These are phyloP conservation scores for Striga hermonthica DNA, from an alignment of 305 asterid species.

Conservation along the genomic window DNA sequence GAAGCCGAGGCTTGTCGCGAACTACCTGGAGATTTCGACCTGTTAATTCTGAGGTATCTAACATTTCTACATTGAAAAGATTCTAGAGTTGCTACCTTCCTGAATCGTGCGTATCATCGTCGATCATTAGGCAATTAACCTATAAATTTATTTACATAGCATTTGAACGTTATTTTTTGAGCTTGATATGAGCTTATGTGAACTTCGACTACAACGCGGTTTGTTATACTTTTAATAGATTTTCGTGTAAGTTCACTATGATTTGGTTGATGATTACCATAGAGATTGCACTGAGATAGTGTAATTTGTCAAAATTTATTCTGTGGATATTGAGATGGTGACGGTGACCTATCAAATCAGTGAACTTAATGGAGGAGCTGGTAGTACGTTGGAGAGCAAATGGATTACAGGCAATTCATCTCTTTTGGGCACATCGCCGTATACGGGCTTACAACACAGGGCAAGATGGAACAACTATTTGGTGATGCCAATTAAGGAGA, in stretches of 20 bases:
- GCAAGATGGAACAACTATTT: conserved; percentile 30
- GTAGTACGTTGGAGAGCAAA: conserved; percentile 25
- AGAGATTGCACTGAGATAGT: conserved; percentile 9
- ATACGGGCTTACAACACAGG: conserved; percentile 25
- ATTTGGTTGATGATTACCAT: conserved; percentile 4
- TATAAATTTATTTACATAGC: not conserved
- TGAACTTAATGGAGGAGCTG: conserved; percentile 33
- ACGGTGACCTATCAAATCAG: conserved; percentile 29
- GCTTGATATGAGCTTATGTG: not conserved
- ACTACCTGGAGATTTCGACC: conserved; percentile 38
- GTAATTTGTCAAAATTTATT: conserved; percentile 14
- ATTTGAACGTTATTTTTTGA: not conserved
- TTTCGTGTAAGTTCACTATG: not conserved
- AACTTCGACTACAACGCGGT: not conserved
- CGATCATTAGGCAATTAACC: conserved; percentile 8
- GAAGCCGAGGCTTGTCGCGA: conserved; percentile 34
- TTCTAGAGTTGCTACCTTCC: not conserved
- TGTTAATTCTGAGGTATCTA: conserved; percentile 36
- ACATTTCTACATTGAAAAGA: not conserved
- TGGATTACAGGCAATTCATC: conserved; percentile 23
- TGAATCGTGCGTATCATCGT: conserved; percentile 14
- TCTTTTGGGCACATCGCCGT: conserved; percentile 13
- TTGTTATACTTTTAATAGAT: not conserved
- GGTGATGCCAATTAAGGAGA: conserved; percentile 25
- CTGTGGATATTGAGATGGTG: conserved; percentile 13